These are phyloP conservation scores for Microascus cirrosus DNA, from an alignment of 2,329 filamentous ascomycete genomes.

Conservation along the genomic window DNA sequence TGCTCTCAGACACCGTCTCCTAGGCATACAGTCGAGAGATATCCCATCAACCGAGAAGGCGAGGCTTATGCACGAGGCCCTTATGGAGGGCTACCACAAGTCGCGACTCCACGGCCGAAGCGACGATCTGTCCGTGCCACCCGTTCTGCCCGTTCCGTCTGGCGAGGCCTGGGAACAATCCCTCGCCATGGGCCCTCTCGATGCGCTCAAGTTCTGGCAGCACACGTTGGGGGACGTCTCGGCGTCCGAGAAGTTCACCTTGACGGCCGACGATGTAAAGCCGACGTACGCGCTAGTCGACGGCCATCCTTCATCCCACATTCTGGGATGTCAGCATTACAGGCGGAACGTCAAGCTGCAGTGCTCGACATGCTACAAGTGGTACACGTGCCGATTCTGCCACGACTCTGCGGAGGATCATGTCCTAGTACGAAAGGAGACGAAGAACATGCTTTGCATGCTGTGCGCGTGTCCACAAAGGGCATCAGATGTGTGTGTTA, in stretches of 20 bases:
- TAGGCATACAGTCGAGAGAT: constrained; percentile 52
- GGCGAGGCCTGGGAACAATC: constrained; percentile 24
- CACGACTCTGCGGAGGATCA: constrained; percentile 80
- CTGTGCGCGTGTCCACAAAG: constrained; percentile 76
- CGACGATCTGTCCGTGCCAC: constrained; percentile 5
- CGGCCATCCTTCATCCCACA: constrained; percentile 19
- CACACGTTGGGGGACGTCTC: constrained; percentile 26
- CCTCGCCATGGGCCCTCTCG: constrained; percentile 31
- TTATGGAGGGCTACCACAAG: constrained; percentile 53
- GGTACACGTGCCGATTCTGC: constrained; percentile 93
- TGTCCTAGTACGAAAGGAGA: constrained; percentile 67
- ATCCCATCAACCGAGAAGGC: constrained; percentile 56
- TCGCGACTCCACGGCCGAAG: constrained; percentile 13
- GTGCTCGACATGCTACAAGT: constrained; percentile 77
- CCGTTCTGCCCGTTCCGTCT: constrained; percentile 9
- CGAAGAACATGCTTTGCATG: constrained; percentile 97
- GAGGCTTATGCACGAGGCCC: constrained; percentile 55
- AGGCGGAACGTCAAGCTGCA: constrained; percentile 93
- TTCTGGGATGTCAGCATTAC: constrained; percentile 83
- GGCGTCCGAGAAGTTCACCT: constrained; percentile 29
- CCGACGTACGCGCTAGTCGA: constrained; percentile 52
- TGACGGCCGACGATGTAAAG: constrained; percentile 49
- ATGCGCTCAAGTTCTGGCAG: constrained; percentile 50
- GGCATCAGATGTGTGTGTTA: constrained; percentile 65
- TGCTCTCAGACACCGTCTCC: constrained; percentile 53